Evolutionary conservation across 2,329 filamentous ascomycete genomes (phyloP), one percentile per base, ranked within the genome.

Genomic region (Fusarium tjaetaba): DNA sequence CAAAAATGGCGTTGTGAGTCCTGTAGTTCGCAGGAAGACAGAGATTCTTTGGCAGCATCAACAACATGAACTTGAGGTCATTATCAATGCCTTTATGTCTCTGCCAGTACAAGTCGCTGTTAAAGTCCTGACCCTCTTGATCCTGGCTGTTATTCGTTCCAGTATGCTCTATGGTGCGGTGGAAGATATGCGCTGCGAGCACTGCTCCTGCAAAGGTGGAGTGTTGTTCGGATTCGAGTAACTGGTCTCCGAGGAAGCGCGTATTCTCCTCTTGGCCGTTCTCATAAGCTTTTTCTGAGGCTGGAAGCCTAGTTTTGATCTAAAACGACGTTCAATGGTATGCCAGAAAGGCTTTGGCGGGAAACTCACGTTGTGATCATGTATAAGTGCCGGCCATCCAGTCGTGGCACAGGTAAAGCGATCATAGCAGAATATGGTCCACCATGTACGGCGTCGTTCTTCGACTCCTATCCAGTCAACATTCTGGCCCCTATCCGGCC

Each of bases 361-460:
- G 8, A n/a, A 15, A 43, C 42, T 38, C 7, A 68, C 64, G 10
- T 49, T 63, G 6, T 26, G 13, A 2, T 49, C 32, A 43, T 55
- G 11, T 43, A 68, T 68, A 8, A 68, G n/a, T n/a, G 32, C 48
- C 26, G 65, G 64, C 65, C 65, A 68, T 55, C 64, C 65, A 24
- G 65, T 68, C 32, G 65, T 68, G 20, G 65, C 65, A 45, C 38
- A 68, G 15, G 61, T 66, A 26, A 68, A 68, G 4, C 65, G 42
- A 52, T 68, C 65, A 28, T 68, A 68, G 34, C 65, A 68, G 42
- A 68, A 68, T 45, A 68, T 68, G 14, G 65, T 68, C 65, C 65
- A 68, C 65, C 65, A 68, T 11, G 64, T 68, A 9, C 64, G 65
- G 7, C 65, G 65, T 11, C n/a, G 48, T 24, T 68, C 64, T 15